Evolutionary conservation across 345 rosid species (phyloP).

Genomic region (Reutealis trisperma): DNA sequence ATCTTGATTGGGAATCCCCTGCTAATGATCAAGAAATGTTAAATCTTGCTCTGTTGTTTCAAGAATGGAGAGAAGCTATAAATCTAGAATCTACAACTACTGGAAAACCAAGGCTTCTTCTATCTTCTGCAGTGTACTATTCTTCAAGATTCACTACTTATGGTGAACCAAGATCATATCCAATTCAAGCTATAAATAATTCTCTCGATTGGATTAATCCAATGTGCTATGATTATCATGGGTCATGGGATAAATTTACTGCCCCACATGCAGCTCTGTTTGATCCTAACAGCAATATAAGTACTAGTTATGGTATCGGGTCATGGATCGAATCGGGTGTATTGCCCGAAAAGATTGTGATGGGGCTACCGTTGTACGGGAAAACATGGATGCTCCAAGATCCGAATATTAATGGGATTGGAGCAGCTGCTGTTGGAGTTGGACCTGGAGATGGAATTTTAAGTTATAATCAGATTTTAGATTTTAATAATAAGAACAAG

Average conservation of each 20-base stretch:
- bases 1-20: constrained; percentile 55
- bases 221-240: constrained; percentile 44
- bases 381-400: constrained; percentile 42
- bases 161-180: constrained; percentile 32
- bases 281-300: constrained; percentile 30
- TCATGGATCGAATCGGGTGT: constrained; percentile 45
- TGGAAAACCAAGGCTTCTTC: constrained; percentile 24
- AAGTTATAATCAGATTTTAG: constrained; percentile 25
- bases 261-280: constrained; percentile 32
- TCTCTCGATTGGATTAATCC: constrained; percentile 42
- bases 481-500: constrained; percentile 19
- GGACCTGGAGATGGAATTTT: constrained; percentile 38
- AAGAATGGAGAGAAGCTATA: constrained; percentile 33
- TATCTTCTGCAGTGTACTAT: constrained; percentile 46
- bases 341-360: constrained; percentile 33
- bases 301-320: constrained; percentile 37
- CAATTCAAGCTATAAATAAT: constrained; percentile 21
- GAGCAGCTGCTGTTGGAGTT: constrained; percentile 31
- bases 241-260: constrained; percentile 43
- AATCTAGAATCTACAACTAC: constrained; percentile 18
- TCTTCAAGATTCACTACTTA: constrained; percentile 14
- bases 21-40: constrained; percentile 31
- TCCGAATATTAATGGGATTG: constrained; percentile 30
- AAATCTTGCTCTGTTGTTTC: constrained; percentile 19
- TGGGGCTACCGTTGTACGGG: constrained; percentile 54